phyloP scores from a whole-genome alignment of 208 protist species.

The Trypanosoma scelopori region DNA sequence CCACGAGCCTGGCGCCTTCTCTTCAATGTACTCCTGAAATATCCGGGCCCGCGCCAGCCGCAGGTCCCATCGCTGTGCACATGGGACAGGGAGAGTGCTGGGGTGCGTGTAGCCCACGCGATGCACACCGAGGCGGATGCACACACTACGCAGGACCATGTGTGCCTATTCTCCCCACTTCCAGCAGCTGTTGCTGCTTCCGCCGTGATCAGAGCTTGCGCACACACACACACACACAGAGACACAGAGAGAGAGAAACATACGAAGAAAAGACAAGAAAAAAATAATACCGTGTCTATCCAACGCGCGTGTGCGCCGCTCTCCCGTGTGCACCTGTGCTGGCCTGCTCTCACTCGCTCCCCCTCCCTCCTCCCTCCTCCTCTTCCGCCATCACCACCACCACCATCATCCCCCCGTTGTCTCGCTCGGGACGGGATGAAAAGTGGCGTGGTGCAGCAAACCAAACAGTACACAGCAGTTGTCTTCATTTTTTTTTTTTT shows the following conservation, averaged over 20 bases:
- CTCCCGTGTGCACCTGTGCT: not conserved
- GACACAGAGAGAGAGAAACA: not conserved
- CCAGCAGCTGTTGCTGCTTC: not conserved
- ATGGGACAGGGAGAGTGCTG: conserved; percentile 69
- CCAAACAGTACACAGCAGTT: too few species aligned
- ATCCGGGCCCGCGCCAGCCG: conserved; percentile 80
- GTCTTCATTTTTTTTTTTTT: too few species aligned
- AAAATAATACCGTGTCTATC: conserved; percentile 7
- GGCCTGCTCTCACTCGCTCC: too few species aligned
- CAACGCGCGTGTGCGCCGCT: not conserved
- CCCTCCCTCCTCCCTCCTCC: too few species aligned
- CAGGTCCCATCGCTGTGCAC: conserved; percentile 88
- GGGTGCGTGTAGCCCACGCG: conserved; percentile 72
- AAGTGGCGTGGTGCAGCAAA: too few species aligned
- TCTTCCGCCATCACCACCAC: too few species aligned
- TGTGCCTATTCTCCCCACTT: not conserved
- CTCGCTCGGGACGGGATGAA: too few species aligned
- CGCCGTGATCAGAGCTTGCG: too few species aligned
- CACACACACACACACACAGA: conserved; percentile 1
- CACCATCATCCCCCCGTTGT: too few species aligned
- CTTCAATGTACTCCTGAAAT: conserved; percentile 91
- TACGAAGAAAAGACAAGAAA: too few species aligned
- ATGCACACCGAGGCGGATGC: conserved; percentile 54
- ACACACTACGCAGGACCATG: conserved; percentile 19
- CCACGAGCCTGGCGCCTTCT: conserved; percentile 83